These are phyloP conservation scores for Epichloe festucae DNA, from an alignment of 2,329 filamentous ascomycete species.

Conservation along the genomic window DNA sequence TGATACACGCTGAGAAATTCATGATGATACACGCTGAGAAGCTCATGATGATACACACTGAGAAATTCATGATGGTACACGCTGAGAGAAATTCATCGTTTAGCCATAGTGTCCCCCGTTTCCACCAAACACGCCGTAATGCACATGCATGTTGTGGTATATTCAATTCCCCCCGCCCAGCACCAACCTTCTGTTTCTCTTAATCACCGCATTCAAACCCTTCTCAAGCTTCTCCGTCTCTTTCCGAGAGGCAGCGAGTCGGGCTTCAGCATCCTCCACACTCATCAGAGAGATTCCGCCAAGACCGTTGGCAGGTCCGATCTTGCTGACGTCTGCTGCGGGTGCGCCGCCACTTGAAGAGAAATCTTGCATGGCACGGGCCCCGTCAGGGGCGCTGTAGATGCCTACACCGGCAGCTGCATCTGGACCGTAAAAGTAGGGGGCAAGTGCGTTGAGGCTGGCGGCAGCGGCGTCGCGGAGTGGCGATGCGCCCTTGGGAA, in stretches of 20 bases:
- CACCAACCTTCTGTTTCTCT: slow-evolving; percentile 44
- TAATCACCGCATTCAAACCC: slow-evolving; percentile 44
- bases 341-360: slow-evolving; percentile 13
- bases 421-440: slow-evolving; percentile 40
- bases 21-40: too few relatives aligned
- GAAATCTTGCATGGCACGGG: slow-evolving; percentile 22
- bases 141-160: neutral
- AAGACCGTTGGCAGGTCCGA: slow-evolving; percentile 15
- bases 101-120: too few relatives aligned
- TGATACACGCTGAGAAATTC: too few relatives aligned
- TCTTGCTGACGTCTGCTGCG: slow-evolving; percentile 19
- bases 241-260: slow-evolving; percentile 36
- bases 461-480: slow-evolving; percentile 33
- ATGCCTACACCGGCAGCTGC: slow-evolving; percentile 32
- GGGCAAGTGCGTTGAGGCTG: slow-evolving; percentile 40
- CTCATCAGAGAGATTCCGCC: slow-evolving; percentile 42
- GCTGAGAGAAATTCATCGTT: too few relatives aligned
- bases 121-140: too few relatives aligned
- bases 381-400: slow-evolving; percentile 25
- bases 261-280: slow-evolving; percentile 49
- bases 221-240: slow-evolving; percentile 52
- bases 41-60: too few relatives aligned
- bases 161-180: slow-evolving; percentile 22
- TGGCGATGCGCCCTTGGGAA: slow-evolving; percentile 23
- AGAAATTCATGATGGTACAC: too few relatives aligned